Evolutionary conservation across 1,284 basidiomycete genomes (phyloP), one percentile per base, ranked within the genome.

Genomic region (Phlebopus sp.): DNA sequence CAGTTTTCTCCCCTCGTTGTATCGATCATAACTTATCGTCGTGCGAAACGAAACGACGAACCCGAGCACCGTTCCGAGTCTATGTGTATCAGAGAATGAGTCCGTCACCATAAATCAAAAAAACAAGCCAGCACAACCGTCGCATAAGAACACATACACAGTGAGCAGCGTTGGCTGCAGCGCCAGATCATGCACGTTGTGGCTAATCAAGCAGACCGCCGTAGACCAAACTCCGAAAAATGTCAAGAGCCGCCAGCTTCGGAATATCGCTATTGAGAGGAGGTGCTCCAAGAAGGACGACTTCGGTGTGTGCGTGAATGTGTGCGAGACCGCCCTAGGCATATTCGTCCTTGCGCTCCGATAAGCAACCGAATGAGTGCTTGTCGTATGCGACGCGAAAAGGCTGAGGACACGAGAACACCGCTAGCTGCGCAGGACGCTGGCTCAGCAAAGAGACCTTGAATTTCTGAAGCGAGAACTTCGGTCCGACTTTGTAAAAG

Each of bases 11-110:
- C 83, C 83, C 62, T 78, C 73, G 76, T 78, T 83, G 57, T 84
- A 84, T 19, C 79, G 72, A 49, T 84, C 81, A 55, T 82, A 83
- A 10, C 81, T 82, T 50, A 75, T 81, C 37, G 69, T 74, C 2
- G 81, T 80, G 25, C 82, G 75, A 64, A 84, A 84, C 0, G 82
- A 82, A 44, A 86, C 82, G 2, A 84, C 81, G 57, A 85, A 85
- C 53, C 83, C 82, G 50, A 85, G 81, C 4, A 84, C 79, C 14
- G 84, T 80, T 70, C 81, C 81, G 13, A 49, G 35, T 21, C 49
- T 51, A 18, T n/a, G 35, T 21, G 46, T 51, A 18, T n/a, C 17
- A 34, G 17, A 25, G 17, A n/a, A n/a, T n/a, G n/a, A n/a, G n/a
- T n/a, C n/a, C n/a, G n/a, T n/a, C n/a, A n/a, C n/a, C n/a, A n/a